Conservation (phyloP, 2,329 filamentous ascomycete genomes). For the Cladophialophora immunda region DNA sequence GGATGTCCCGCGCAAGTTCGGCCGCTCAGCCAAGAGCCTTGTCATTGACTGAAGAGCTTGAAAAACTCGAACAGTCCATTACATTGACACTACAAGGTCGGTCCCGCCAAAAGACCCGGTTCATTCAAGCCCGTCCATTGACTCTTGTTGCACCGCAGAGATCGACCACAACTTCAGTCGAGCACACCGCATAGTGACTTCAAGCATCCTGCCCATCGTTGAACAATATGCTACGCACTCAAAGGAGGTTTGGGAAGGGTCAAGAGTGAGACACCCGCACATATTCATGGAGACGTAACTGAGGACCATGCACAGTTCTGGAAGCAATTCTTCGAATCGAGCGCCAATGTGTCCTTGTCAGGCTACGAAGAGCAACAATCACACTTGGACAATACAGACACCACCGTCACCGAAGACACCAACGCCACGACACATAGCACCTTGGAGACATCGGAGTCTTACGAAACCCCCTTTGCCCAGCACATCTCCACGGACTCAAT, state of each 20-base stretch:
- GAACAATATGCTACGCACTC: slow-evolving; percentile 97
- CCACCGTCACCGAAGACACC: slow-evolving; percentile 65
- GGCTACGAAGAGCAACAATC: slow-evolving; percentile 84
- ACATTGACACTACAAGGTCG: slow-evolving; percentile 91
- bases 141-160: slow-evolving; percentile 63
- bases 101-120: slow-evolving; percentile 30
- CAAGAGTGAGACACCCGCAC: slow-evolving; percentile 70
- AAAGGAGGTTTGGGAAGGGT: slow-evolving; percentile 93
- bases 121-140: slow-evolving; percentile 11
- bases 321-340: slow-evolving; percentile 99
- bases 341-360: slow-evolving; percentile 94
- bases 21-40: slow-evolving; percentile 60
- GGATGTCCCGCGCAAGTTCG: slow-evolving; percentile 36
- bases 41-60: slow-evolving; percentile 91
- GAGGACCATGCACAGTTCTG: slow-evolving; percentile 74
- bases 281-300: neutral
- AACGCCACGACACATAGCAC: slow-evolving; percentile 61
- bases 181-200: slow-evolving; percentile 94
- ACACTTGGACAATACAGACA: slow-evolving; percentile 59
- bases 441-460: slow-evolving; percentile 51
- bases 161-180: slow-evolving; percentile 99
- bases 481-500: slow-evolving; percentile 43
- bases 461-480: slow-evolving; percentile 51
- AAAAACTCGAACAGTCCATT: slow-evolving; percentile 95
- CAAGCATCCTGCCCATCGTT: slow-evolving; percentile 89